Evolutionary conservation across 1,139 yeast genomes (phyloP).

Genomic region (Candida mesenterica): DNA sequence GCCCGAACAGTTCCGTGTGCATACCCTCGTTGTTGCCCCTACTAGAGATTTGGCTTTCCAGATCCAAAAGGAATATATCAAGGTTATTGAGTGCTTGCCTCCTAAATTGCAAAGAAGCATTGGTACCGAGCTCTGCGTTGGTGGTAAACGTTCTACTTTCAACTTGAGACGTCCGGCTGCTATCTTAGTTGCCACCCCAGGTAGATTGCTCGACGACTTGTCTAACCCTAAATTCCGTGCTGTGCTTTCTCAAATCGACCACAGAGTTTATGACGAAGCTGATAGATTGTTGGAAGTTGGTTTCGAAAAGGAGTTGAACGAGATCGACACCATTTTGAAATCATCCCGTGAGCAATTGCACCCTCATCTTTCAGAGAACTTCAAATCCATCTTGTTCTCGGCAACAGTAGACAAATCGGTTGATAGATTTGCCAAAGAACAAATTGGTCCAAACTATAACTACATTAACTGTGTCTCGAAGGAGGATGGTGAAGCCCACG

Average conservation of each 20-base stretch:
- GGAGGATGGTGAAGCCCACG: constrained; percentile 77
- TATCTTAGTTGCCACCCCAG: constrained; percentile 88
- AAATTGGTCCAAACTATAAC: constrained; percentile 62
- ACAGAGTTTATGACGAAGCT: constrained; percentile 85
- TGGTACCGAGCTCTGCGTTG: constrained; percentile 32
- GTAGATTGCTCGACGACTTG: constrained; percentile 69
- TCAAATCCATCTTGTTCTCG: constrained; percentile 75
- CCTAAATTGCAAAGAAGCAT: constrained; percentile 12
- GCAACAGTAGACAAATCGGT: constrained; percentile 82
- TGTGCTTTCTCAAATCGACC: constrained; percentile 54
- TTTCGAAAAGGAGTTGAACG: constrained; percentile 61
- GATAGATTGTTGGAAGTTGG: constrained; percentile 79
- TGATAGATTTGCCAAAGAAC: constrained; percentile 58
- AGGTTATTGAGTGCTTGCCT: constrained; percentile 30
- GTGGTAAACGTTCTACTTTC: constrained; percentile 34
- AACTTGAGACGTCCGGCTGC: constrained; percentile 26
- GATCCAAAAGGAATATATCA: constrained; percentile 64
- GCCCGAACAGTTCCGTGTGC: constrained; percentile 27
- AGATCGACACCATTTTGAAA: constrained; percentile 51
- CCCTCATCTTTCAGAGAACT: constrained; percentile 24
- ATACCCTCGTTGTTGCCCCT: constrained; percentile 77
- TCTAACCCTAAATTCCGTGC: constrained; percentile 42
- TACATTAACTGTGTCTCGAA: constrained; percentile 76
- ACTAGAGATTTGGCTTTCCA: constrained; percentile 92
- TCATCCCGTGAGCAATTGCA: constrained; percentile 28